Percentiles rank a stretch among this genome's conserved stretches.
Conservation (phyloP, 257 asterid genomes). For the Solanum paucissectum region DNA sequence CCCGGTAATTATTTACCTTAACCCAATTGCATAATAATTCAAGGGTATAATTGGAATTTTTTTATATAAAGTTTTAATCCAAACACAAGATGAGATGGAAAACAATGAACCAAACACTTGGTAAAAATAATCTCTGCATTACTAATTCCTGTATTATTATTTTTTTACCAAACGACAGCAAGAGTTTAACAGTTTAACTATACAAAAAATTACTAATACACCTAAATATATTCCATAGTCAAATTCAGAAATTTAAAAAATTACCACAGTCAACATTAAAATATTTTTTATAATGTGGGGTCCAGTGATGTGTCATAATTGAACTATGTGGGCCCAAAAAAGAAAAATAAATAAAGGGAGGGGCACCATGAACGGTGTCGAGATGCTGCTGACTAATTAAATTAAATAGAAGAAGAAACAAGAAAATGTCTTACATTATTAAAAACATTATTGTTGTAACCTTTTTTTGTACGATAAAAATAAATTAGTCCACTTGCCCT, state of each 20-base stretch:
- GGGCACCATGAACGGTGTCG: constrained; percentile 7
- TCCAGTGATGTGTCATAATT: not conserved
- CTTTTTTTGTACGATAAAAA: not conserved
- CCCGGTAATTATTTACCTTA: too few species aligned
- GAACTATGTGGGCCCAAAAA: not conserved
- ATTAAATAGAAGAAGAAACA: not conserved
- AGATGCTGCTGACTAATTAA: not conserved
- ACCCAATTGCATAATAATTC: too few species aligned
- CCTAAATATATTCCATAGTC: not conserved
- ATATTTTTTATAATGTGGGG: not conserved
- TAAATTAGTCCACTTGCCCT: not conserved
- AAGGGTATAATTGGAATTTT: too few species aligned
- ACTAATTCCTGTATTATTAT: too few species aligned
- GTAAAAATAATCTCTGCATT: too few species aligned
- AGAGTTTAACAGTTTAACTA: too few species aligned
- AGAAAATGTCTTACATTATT: not conserved
- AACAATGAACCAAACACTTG: too few species aligned
- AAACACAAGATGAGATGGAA: too few species aligned
- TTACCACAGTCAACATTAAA: not conserved
- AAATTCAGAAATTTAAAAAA: not conserved
- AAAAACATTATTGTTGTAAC: not conserved
- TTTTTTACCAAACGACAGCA: too few species aligned
- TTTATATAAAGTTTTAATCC: too few species aligned
- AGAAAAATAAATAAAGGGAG: not conserved
- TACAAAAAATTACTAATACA: not conserved